These are phyloP conservation scores for Melampsora americana DNA, from an alignment of 1,284 basidiomycete genomes.

Conservation along the genomic window DNA sequence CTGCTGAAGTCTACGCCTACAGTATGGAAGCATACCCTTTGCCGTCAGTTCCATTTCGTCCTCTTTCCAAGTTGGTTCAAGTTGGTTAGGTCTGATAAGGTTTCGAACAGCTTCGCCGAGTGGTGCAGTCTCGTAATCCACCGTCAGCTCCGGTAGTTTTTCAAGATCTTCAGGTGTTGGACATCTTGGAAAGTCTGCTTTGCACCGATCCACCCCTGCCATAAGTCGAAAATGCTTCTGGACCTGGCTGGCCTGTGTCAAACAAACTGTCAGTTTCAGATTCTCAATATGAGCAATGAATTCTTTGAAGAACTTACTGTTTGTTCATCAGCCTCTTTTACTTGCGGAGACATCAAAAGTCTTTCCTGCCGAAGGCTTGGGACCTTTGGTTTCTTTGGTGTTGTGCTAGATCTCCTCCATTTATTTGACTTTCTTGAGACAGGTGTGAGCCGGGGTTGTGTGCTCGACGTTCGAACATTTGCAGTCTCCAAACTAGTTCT, in stretches of 20 bases:
- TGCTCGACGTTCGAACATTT: too few species aligned
- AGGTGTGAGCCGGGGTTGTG: too few species aligned
- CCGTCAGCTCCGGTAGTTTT: not conserved
- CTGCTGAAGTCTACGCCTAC: not conserved
- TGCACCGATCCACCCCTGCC: not conserved
- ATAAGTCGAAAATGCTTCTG: slow-evolving; percentile 7
- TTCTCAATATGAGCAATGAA: not conserved
- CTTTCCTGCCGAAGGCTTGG: not conserved
- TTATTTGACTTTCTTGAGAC: too few species aligned
- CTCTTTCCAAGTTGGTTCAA: slow-evolving; percentile 11
- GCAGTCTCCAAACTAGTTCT: too few species aligned
- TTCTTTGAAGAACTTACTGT: not conserved
- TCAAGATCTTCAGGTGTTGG: slow-evolving; percentile 11
- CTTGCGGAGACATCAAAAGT: not conserved
- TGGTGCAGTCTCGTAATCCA: not conserved
- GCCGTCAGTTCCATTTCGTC: not conserved
- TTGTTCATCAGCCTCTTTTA: slow-evolving; percentile 1
- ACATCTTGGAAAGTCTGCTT: slow-evolving; percentile 13
- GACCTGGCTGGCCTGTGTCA: not conserved
- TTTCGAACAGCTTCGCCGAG: not conserved
- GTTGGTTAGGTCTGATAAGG: not conserved
- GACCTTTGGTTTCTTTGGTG: not conserved
- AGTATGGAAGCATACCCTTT: not conserved
- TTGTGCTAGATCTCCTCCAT: not conserved
- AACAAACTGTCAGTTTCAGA: too few species aligned